phyloP scores from a whole-genome alignment of 305 asterid genomes.

The Rubia peregrina region DNA sequence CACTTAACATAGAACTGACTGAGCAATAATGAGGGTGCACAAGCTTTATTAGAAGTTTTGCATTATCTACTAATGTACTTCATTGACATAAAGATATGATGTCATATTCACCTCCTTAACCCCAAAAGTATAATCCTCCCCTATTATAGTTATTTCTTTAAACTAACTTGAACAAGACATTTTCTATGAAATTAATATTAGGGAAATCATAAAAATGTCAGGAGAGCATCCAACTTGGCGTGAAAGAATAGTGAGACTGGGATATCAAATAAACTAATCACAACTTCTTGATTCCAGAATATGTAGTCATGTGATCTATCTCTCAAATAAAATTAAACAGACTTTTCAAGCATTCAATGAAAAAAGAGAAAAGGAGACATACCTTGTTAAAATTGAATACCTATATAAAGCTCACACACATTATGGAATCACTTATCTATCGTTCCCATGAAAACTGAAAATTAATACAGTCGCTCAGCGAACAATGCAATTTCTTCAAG shows the following conservation, averaged over 20 bases:
- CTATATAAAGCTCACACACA: conserved; percentile 87
- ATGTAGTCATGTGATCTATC: not conserved
- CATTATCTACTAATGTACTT: not conserved
- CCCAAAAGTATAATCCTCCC: not conserved
- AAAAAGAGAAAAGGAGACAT: conserved; percentile 20
- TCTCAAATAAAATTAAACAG: not conserved
- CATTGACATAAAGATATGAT: not conserved
- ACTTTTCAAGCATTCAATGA: not conserved
- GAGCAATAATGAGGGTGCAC: not conserved
- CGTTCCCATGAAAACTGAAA: conserved; percentile 84
- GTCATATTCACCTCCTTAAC: not conserved
- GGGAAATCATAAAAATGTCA: not conserved
- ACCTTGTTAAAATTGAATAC: conserved; percentile 93
- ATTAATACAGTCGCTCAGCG: not conserved
- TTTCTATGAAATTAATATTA: not conserved
- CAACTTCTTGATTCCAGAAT: not conserved
- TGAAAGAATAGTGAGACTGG: not conserved
- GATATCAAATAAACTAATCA: not conserved
- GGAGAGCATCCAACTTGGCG: not conserved
- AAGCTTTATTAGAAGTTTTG: not conserved
- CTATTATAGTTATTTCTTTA: not conserved
- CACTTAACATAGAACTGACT: not conserved
- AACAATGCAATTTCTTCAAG: not conserved
- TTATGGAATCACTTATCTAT: conserved; percentile 84
- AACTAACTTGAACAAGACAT: not conserved